Evolutionary conservation across 2,329 filamentous ascomycete genomes (phyloP).

Genomic region (Westerdykella sp.): DNA sequence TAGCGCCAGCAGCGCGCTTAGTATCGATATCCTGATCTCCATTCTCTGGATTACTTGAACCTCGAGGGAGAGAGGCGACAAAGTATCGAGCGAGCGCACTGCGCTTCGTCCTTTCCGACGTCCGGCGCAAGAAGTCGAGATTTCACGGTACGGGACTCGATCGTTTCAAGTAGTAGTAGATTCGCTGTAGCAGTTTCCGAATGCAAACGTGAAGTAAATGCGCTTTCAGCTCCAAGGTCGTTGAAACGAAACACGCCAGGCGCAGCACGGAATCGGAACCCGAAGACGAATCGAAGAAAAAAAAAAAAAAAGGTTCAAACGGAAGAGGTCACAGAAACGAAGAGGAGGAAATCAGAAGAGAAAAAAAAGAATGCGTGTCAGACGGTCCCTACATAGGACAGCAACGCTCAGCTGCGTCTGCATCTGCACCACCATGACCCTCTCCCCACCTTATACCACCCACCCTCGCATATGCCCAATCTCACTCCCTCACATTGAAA

Average conservation of each 20-base stretch:
- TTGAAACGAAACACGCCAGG: too few relatives aligned
- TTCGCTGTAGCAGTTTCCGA: too few relatives aligned
- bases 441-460: constrained; percentile 4
- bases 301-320: too few relatives aligned
- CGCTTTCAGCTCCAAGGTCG: too few relatives aligned
- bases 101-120: constrained; percentile 6
- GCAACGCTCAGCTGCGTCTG: neutral
- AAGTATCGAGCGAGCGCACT: too few relatives aligned
- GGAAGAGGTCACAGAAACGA: neutral
- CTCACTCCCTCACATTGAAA: constrained; percentile 15
- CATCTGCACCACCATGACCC: neutral
- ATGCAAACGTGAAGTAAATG: too few relatives aligned
- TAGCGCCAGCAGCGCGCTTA: too few relatives aligned
- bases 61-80: too few relatives aligned
- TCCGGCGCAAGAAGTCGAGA: constrained; percentile 1
- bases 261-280: neutral
- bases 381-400: too few relatives aligned
- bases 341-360: neutral
- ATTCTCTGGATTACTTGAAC: too few relatives aligned
- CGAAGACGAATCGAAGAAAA: neutral
- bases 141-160: neutral
- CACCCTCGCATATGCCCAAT: neutral
- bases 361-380: neutral
- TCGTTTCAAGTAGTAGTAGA: too few relatives aligned
- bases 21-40: too few relatives aligned